These are phyloP conservation scores for Phytophthora vignae DNA, from an alignment of 352 stramenopile genomes.

Conservation along the genomic window DNA sequence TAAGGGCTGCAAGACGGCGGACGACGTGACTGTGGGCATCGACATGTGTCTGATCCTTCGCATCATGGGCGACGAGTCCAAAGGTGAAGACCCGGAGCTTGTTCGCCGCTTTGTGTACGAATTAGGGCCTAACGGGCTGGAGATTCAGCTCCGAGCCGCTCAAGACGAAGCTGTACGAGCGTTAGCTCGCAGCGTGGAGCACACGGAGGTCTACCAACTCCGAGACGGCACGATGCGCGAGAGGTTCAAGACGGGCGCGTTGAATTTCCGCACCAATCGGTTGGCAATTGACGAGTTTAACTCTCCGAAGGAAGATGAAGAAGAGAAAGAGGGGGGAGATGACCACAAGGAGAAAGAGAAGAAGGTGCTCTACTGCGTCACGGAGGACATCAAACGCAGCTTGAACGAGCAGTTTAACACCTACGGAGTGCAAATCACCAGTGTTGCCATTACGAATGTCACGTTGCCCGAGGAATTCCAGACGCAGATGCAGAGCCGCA, in stretches of 20 bases:
- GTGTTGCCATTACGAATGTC: conserved; percentile 75
- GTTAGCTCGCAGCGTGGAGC: conserved; percentile 80
- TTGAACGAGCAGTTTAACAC: conserved; percentile 76
- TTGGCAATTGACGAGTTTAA: conserved; percentile 23
- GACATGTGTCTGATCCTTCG: conserved; percentile 85
- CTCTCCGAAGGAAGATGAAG: conserved; percentile 6
- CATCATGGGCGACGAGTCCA: conserved; percentile 81
- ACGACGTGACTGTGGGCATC: conserved; percentile 87
- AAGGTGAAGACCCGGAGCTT: conserved; percentile 78
- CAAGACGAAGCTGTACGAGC: conserved; percentile 82
- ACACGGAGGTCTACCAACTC: conserved; percentile 86
- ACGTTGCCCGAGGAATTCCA: conserved; percentile 59
- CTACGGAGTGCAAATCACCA: conserved; percentile 74
- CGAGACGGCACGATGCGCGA: conserved; percentile 68
- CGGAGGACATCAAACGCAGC: conserved; percentile 64
- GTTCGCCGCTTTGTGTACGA: conserved; percentile 90
- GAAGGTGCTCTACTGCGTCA: conserved; percentile 59
- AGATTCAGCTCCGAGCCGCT: conserved; percentile 78
- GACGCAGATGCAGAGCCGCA: conserved; percentile 72
- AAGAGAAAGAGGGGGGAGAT: conserved; percentile 15
- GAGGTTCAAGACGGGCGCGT: conserved; percentile 55
- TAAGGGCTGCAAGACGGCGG: conserved; percentile 86
- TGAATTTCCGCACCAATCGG: conserved; percentile 30
- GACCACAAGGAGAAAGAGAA: neutral
- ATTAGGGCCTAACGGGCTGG: conserved; percentile 72